Base-by-base conservation (phyloP, 495 filamentous ascomycete genomes). In the Neurospora sp. region DNA sequence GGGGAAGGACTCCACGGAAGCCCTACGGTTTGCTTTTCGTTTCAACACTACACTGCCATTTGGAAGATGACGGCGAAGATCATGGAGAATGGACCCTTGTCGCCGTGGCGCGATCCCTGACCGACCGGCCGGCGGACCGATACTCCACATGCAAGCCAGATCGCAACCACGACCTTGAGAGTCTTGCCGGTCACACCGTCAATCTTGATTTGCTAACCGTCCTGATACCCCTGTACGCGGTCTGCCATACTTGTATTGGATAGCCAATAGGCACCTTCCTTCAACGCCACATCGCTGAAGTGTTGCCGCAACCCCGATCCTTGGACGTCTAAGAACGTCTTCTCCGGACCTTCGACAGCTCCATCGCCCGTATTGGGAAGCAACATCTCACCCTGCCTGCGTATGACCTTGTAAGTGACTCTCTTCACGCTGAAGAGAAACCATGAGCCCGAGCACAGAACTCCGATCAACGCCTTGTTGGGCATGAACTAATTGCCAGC, bases 121-220 rank as follows among this genome's bases (percentile, higher is more conserved):
- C 78, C 81, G 70, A 70, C 78, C 81, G 81, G 81, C 76, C 73
- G 77, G 41, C 81, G 81, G 81, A 75, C 81, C 81, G 81, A 80
- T 76, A 82, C 80, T 82, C 81, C 81, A 81, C 78, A 78, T 80
- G 76, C 77, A 78, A 44, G 76, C 80, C 76, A 77, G 80, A 80
- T 81, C 81, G 74, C 75, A 54, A 73, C 70, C 75, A 74, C 79
- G 74, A 77, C 73, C 75, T 80, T 76, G 74, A 72, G 44, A 49
- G 35, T n/a, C 35, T 39, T 20, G 27, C 54, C 54, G 27, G 54
- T 11, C 42, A 60, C 18, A 39, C 66, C 44, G 27, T 66, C 27
- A 9, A 62, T 35, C 74, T 73, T 80, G 74, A 81, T 81, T 81
- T 72, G 79, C 46, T 20, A 27, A 60, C 12, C n/a, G 6, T 39